Evolutionary conservation across 2,329 filamentous ascomycete genomes (phyloP).

Genomic region (Coleophoma crateriformis): DNA sequence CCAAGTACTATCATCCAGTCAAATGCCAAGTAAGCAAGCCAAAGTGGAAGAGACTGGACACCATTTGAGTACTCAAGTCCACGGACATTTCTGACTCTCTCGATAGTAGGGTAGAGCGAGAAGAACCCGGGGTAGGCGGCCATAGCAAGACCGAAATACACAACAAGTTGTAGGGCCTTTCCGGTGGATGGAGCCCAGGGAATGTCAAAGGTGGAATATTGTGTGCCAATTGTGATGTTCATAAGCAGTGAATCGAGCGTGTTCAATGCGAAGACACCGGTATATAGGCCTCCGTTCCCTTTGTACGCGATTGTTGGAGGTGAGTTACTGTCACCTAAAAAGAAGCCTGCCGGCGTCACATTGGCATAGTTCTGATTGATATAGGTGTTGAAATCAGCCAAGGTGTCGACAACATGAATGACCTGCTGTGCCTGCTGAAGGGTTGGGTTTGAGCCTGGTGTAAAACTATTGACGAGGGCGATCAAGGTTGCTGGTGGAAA

Average conservation of each 20-base stretch:
- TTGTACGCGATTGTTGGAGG: slow-evolving; percentile 66
- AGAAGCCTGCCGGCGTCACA: slow-evolving; percentile 75
- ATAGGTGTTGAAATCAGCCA: slow-evolving; percentile 63
- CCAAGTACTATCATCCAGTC: slow-evolving; percentile 71
- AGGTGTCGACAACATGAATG: slow-evolving; percentile 46
- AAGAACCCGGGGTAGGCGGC: slow-evolving; percentile 81
- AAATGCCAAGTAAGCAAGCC: slow-evolving; percentile 77
- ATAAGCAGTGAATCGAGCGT: slow-evolving; percentile 60
- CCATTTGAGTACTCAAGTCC: slow-evolving; percentile 90
- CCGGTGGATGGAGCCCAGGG: slow-evolving; percentile 66
- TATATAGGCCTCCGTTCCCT: slow-evolving; percentile 53
- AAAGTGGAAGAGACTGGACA: slow-evolving; percentile 74
- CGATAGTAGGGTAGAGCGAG: slow-evolving; percentile 80
- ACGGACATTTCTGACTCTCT: slow-evolving; percentile 72
- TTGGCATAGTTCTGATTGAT: slow-evolving; percentile 58
- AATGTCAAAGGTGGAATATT: slow-evolving; percentile 70
- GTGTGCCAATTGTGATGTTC: slow-evolving; percentile 63
- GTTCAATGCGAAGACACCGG: slow-evolving; percentile 58
- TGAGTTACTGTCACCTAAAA: slow-evolving; percentile 57
- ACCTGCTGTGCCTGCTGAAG: slow-evolving; percentile 8
- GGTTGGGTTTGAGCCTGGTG: slow-evolving; percentile 12
- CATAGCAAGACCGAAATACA: slow-evolving; percentile 78
- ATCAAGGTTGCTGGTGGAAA: slow-evolving; percentile 25
- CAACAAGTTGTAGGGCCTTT: slow-evolving; percentile 69
- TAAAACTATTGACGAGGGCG: slow-evolving; percentile 17